Evolutionary conservation across 352 stramenopile species (phyloP).

Genomic region (Phytophthora brassicae): DNA sequence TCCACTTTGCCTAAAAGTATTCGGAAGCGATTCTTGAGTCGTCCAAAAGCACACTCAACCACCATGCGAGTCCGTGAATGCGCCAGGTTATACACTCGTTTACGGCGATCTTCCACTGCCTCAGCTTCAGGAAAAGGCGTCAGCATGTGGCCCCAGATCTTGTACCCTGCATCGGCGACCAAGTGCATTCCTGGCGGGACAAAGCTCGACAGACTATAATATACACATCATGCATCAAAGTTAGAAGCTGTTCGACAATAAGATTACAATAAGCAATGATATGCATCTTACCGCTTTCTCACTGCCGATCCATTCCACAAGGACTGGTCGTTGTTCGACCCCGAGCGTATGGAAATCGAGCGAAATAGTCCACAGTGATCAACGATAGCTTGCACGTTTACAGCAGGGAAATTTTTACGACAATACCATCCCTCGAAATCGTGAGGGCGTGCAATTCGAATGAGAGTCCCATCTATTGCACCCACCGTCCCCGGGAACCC

Average conservation of each 20-base stretch:
- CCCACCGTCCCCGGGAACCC: constrained; percentile 16
- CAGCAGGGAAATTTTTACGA: constrained; percentile 13
- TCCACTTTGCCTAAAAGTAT: constrained; percentile 12
- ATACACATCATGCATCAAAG: not conserved
- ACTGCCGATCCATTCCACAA: constrained; percentile 23
- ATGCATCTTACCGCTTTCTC: constrained; percentile 7
- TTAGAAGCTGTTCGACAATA: too few relatives aligned
- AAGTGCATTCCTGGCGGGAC: constrained; percentile 15
- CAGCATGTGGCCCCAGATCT: constrained; percentile 14
- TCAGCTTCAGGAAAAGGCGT: constrained; percentile 15
- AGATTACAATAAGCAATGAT: not conserved
- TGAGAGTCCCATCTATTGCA: constrained; percentile 11
- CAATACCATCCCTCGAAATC: constrained; percentile 28
- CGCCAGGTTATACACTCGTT: constrained; percentile 3
- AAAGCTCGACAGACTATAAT: not conserved
- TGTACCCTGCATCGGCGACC: constrained; percentile 7
- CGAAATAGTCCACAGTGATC: constrained; percentile 10
- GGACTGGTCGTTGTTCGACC: constrained; percentile 24
- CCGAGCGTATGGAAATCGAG: constrained; percentile 17
- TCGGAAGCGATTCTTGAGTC: constrained; percentile 16
- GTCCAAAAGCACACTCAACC: constrained; percentile 16
- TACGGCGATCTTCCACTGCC: not conserved
- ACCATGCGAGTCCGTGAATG: constrained; percentile 15
- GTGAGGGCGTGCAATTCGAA: constrained; percentile 12
- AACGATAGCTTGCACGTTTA: constrained; percentile 27